phyloP scores from a whole-genome alignment of 306 rosid genomes.

The Glycine tomentella region DNA sequence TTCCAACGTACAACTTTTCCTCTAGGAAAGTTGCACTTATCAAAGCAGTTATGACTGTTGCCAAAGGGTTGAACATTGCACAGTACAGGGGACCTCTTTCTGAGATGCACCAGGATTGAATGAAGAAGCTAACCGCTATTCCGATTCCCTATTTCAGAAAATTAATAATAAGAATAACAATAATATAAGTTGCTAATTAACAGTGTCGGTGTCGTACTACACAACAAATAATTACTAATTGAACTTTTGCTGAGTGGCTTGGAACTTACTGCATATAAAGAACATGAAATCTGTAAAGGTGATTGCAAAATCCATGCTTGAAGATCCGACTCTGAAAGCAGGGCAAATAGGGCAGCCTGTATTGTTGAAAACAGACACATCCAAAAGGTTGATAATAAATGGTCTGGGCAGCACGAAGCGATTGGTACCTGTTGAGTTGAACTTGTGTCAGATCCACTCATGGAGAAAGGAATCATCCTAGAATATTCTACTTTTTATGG shows the following conservation, averaged over 20 bases:
- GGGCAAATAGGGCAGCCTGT: slow-evolving; percentile 55
- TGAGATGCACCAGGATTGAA: slow-evolving; percentile 76
- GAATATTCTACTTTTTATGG: slow-evolving; percentile 12
- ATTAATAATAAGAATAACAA: neutral
- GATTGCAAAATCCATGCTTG: slow-evolving; percentile 61
- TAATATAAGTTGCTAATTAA: neutral
- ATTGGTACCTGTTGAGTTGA: slow-evolving; percentile 64
- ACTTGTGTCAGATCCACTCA: slow-evolving; percentile 28
- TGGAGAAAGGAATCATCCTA: neutral
- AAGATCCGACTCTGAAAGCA: slow-evolving; percentile 52
- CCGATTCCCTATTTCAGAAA: slow-evolving; percentile 65
- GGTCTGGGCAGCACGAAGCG: slow-evolving; percentile 67
- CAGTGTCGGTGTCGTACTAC: neutral
- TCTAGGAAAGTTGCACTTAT: slow-evolving; percentile 56
- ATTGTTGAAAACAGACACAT: slow-evolving; percentile 65
- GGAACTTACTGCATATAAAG: slow-evolving; percentile 72
- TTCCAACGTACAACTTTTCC: slow-evolving; percentile 67
- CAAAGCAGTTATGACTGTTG: slow-evolving; percentile 70
- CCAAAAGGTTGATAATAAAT: slow-evolving; percentile 64
- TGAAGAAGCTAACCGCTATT: slow-evolving; percentile 59
- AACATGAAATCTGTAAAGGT: slow-evolving; percentile 55
- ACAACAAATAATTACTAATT: neutral
- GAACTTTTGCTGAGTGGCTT: neutral
- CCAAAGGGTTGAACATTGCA: slow-evolving; percentile 74
- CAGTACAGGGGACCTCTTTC: slow-evolving; percentile 70